Evolutionary conservation across 2,329 filamentous ascomycete species (phyloP).

Genomic region (Lithohypha guttulata): DNA sequence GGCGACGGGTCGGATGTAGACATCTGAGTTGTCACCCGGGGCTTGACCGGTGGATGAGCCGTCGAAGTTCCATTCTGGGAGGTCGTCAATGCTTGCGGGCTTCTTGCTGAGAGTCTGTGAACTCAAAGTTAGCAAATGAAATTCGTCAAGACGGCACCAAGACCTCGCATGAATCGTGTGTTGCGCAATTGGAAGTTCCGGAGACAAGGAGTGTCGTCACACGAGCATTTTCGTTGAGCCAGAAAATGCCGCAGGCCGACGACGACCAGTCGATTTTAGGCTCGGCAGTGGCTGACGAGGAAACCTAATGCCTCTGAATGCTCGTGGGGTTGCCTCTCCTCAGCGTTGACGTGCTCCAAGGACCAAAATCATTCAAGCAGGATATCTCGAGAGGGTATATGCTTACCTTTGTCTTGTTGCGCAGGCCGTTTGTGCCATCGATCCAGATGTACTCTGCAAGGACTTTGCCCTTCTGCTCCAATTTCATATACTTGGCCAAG

Average conservation of each 20-base stretch:
- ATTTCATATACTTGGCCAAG: constrained; percentile 79
- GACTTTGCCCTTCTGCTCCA: constrained; percentile 77
- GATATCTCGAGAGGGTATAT: background rate
- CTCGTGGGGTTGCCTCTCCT: background rate
- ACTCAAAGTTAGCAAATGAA: constrained; percentile 5
- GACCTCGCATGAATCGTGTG: background rate
- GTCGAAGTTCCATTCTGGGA: constrained; percentile 72
- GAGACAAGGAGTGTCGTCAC: constrained; percentile 5
- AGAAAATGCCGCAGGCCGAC: background rate
- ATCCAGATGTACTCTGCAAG: constrained; percentile 98
- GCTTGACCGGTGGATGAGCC: constrained; percentile 89
- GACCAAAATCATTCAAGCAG: background rate
- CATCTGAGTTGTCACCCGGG: constrained; percentile 89
- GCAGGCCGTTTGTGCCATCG: constrained; percentile 68
- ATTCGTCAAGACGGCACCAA: background rate
- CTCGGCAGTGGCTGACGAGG: background rate
- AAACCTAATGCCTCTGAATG: background rate
- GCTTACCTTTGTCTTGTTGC: constrained; percentile 93
- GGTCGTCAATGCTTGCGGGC: constrained; percentile 49
- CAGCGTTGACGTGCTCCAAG: no score
- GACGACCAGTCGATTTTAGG: background rate
- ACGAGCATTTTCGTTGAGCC: background rate
- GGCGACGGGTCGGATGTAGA: constrained; percentile 86
- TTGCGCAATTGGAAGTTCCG: background rate
- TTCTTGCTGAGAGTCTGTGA: constrained; percentile 52